Base-by-base conservation (phyloP, 768 basidiomycete genomes). In the Lyophyllum decastes region DNA sequence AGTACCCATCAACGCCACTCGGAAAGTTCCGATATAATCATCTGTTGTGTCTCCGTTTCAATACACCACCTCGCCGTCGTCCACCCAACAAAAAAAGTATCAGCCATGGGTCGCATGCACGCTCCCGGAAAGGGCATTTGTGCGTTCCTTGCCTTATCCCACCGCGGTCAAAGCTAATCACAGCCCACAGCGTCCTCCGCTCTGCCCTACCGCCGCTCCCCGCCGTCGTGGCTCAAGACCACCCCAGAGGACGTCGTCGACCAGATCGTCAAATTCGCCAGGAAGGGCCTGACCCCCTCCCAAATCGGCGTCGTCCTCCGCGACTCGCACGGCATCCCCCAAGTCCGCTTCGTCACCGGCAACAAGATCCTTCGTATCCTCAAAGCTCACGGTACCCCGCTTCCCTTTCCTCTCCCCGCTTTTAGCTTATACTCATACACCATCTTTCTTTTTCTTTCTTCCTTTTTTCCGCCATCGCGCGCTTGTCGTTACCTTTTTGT, bases 81-180 rank as follows among this genome's bases (percentile, higher is more conserved):
- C 48, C 19, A 43, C 45, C 30, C 30, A 30, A 22, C 12, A 44
- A 33, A 67, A 68, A 70, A 65, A 57, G 51, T 74, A 78, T 61
- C 69, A 73, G 79, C 67, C 79, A 94, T 94, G 92, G 92, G 90
- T 92, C 94, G 95, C 73, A 95, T 97, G 94, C 96, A 98, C 87
- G 95, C 95, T 87, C 94, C 95, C 78, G 94, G 94, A 79, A 98
- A 98, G 94, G 96, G 95, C 86, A 97, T 98, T 84, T 92, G 91
- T 94, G 77, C 69, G 90, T 87, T 57, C 41, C 47, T 24, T 22
- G 45, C 54, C n/a, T 50, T 57, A 47, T 48, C 22, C 8, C 16
- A 53, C 17, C 26, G 46, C 26, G 34, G 21, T 45, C 30, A 46
- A 26, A 43, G 57, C 19, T 58, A 14, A 30, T 45, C 35, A 1